phyloP scores from a whole-genome alignment of 805 yeast species.

The Kodamaea sagamina region DNA sequence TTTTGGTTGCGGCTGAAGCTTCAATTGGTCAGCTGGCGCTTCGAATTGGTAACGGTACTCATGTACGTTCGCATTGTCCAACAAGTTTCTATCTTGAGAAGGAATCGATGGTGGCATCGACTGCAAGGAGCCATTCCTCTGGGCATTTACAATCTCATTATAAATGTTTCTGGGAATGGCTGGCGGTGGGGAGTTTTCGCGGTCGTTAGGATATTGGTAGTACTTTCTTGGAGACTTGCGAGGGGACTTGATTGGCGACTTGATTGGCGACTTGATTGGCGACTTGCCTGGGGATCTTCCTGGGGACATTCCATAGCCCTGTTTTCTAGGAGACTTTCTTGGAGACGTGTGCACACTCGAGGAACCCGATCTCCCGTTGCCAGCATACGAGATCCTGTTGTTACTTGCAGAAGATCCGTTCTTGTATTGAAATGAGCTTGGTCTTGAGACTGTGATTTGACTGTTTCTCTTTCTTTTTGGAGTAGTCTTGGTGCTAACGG shows the following conservation, averaged over 20 bases:
- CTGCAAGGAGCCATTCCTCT: conserved; percentile 25
- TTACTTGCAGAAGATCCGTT: conserved; percentile 23
- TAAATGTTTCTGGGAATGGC: conserved; percentile 46
- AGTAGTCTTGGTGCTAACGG: conserved; percentile 23
- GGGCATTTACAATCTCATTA: conserved; percentile 43
- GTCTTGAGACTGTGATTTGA: conserved; percentile 41
- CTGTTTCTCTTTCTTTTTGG: conserved; percentile 30
- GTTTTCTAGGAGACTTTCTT: conserved; percentile 24
- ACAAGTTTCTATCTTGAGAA: conserved; percentile 33
- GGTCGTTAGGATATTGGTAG: conserved; percentile 16
- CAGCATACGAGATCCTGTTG: conserved; percentile 20
- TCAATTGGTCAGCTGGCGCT: conserved; percentile 6
- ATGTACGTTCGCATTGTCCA: conserved; percentile 8
- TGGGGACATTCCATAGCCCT: conserved; percentile 25
- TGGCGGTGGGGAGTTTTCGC: conserved; percentile 22
- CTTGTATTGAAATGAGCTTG: conserved; percentile 45
- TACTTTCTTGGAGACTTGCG: conserved; percentile 24
- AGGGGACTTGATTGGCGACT: conserved; percentile 20
- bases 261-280: conserved; percentile 24
- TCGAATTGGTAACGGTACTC: conserved; percentile 10
- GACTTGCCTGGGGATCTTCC: conserved; percentile 33
- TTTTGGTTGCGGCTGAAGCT: conserved; percentile 9
- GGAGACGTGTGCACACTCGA: conserved; percentile 37
- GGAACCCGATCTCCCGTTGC: conserved; percentile 22
- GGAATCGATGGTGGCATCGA: conserved; percentile 45